Conservation (phyloP, 768 basidiomycete species). For the Trametes villosa region DNA sequence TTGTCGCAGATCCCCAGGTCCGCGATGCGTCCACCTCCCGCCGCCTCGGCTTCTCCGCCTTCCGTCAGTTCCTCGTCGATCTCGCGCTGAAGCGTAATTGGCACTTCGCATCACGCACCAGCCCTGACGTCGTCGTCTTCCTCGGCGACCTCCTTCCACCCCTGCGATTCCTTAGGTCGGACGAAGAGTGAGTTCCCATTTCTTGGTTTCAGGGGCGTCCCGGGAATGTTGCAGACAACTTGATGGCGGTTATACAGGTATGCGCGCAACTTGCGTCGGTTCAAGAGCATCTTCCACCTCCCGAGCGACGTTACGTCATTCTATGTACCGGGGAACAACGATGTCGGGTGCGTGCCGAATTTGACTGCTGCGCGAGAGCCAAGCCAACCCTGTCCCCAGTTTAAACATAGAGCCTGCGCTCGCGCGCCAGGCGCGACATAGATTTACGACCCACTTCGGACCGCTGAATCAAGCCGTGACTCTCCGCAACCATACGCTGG, state of each 20-base stretch:
- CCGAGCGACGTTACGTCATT: conserved; percentile 53
- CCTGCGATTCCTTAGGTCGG: conserved; percentile 64
- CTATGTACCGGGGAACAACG: conserved; percentile 90
- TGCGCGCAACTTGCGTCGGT: conserved; percentile 64
- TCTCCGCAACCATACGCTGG: conserved; percentile 70
- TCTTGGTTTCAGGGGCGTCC: background rate
- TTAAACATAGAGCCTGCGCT: conserved; percentile 24
- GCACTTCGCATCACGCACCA: conserved; percentile 59
- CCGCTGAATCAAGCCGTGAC: conserved; percentile 63
- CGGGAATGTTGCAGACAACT: conserved; percentile 1
- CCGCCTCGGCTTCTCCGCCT: background rate
- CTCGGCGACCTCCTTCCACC: conserved; percentile 92
- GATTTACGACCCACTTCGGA: conserved; percentile 69
- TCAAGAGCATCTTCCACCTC: conserved; percentile 67
- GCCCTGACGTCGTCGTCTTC: conserved; percentile 80
- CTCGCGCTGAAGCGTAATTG: conserved; percentile 83
- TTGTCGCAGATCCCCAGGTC: conserved; percentile 88
- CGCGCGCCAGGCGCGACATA: conserved; percentile 48
- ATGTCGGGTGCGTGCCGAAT: conserved; percentile 60
- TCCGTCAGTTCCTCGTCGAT: conserved; percentile 56
- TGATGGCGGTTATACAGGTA: conserved; percentile 54
- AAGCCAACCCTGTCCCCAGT: conserved; percentile 9
- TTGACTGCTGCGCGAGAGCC: conserved; percentile 24
- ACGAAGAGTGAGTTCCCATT: conserved; percentile 56
- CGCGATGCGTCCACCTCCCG: conserved; percentile 36